Evolutionary conservation across 352 stramenopile species (phyloP), one percentile per base, ranked within the genome.

Genomic region (Hyaloperonospora brassicae): DNA sequence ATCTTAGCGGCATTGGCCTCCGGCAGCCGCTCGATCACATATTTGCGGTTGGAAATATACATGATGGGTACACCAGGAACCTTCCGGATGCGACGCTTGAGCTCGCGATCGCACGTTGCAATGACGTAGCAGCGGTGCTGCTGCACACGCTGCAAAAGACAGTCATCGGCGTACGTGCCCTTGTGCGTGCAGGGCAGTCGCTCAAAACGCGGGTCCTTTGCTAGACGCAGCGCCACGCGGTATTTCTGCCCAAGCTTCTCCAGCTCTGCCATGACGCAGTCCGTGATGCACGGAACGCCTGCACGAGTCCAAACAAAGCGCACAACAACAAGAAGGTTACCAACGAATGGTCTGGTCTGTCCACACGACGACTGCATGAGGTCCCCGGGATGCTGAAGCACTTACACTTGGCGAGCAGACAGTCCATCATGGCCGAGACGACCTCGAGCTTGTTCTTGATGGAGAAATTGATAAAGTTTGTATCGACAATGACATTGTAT

Each of bases 401-500:
- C 52, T 86, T 88, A 83, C 95, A 98, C 73, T 99, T 99, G 55
- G 97, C 97, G 22, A 99, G 84, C 46, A 99, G 81, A 70, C 97
- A 99, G 79, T 99, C 97, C 97, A 99, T 99, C 96, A 99, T 99
- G 41, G 91, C 86, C 44, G 97, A 97, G 17, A 99, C 87, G 36
- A 99, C 88, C 66, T 99, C 97, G 53, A 99, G 86, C 65, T 97
- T 97, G 83, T 99, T 98, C 58, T 98, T 97, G 76, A 99, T 99
- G 35, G 90, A 98, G 61, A 99, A 99, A 71, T 99, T 99, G 73
- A 99, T 98, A 84, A 99, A 99, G 73, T 99, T 99, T 21, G 97
- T 99, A 87, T 99, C 97, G 44, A 99, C 83, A 12, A 99, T 73
- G 40, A 99, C 86, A 73, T 98, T 96, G 75, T 99, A 99, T 34